Percentiles rank a stretch among this genome's conserved stretches.
Evolutionary conservation across 75 land plant genomes (phyloP).

Genomic region (Larix kaempferi): DNA sequence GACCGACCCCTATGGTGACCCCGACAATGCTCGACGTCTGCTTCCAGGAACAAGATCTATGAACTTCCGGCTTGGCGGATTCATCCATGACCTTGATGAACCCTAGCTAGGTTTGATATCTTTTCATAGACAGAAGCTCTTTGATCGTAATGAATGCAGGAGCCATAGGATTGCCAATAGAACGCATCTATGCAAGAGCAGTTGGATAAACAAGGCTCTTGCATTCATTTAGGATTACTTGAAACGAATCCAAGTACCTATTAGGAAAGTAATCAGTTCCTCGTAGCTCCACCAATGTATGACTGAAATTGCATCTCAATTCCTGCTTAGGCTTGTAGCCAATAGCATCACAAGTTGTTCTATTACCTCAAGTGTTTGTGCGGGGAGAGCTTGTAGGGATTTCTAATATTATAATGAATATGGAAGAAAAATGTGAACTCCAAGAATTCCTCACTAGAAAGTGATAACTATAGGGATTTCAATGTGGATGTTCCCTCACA

Average conservation of each 20-base stretch:
- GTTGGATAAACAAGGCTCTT: constrained; percentile 41
- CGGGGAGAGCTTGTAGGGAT: too few relatives aligned
- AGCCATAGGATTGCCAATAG: constrained; percentile 23
- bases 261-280: constrained; percentile 39
- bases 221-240: constrained; percentile 19
- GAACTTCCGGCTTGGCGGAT: background rate
- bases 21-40: background rate
- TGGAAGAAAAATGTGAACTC: too few relatives aligned
- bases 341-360: too few relatives aligned
- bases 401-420: too few relatives aligned
- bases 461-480: too few relatives aligned
- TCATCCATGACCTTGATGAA: background rate
- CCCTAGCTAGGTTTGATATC: constrained; percentile 1
- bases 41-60: constrained; percentile 11
- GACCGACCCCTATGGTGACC: constrained; percentile 7
- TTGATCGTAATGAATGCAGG: constrained; percentile 6
- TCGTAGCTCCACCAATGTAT: constrained; percentile 10
- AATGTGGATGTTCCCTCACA: too few relatives aligned
- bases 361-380: too few relatives aligned
- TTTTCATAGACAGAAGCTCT: background rate
- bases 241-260: constrained; percentile 20
- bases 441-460: too few relatives aligned
- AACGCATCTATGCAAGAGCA: constrained; percentile 59
- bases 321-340: background rate
- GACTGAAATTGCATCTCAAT: background rate